These are phyloP conservation scores for Pythium biforme DNA, from an alignment of 352 stramenopile species.

Conservation along the genomic window DNA sequence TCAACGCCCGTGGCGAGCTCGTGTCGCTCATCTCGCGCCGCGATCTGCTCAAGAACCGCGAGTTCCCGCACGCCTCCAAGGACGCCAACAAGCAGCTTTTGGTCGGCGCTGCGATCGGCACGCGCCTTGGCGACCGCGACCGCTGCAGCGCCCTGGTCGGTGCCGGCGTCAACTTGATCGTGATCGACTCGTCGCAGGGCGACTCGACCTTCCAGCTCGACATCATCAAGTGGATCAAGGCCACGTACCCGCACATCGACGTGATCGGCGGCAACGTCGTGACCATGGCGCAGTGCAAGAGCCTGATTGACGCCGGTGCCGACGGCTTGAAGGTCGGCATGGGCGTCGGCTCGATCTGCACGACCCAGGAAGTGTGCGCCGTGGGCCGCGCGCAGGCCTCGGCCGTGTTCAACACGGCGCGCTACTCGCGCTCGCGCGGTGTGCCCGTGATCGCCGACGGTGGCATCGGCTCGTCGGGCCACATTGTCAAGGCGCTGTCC, in stretches of 20 bases:
- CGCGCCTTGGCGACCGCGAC: conserved; percentile 94
- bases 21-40: conserved; percentile 98
- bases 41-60: conserved; percentile 97
- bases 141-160: conserved; percentile 90
- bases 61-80: conserved; percentile 97
- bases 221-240: conserved; percentile 95
- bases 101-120: conserved; percentile 98
- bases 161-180: conserved; percentile 98
- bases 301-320: conserved; percentile 98
- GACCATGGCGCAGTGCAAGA: conserved; percentile 96
- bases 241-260: conserved; percentile 92
- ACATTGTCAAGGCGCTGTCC: conserved; percentile 98
- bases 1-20: conserved; percentile 98
- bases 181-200: conserved; percentile 99
- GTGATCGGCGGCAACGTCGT: conserved; percentile 99
- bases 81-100: conserved; percentile 98
- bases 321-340: conserved; percentile 99
- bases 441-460: conserved; percentile 99
- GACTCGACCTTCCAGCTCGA: conserved; percentile 95
- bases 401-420: conserved; percentile 98
- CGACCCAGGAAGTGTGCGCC: conserved; percentile 99
- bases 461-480: conserved; percentile 97
- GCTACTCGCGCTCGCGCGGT: conserved; percentile 94
- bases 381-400: conserved; percentile 98
- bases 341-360: conserved; percentile 99